Conservation (phyloP, 2,329 filamentous ascomycete genomes). For the Parastagonospora nodorum region DNA sequence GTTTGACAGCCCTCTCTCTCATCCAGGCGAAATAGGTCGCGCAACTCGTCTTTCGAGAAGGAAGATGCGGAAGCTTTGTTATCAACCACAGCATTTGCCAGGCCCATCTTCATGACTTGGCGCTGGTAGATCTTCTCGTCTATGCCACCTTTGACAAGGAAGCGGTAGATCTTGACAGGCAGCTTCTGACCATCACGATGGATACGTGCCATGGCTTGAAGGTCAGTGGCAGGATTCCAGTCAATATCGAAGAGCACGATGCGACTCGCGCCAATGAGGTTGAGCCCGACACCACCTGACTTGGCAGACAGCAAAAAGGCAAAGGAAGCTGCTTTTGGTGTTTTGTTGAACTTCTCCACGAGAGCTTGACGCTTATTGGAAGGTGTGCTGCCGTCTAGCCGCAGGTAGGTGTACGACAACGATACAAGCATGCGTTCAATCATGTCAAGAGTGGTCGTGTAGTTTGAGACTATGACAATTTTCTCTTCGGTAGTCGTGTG, state of each 20-base stretch:
- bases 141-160: conserved; percentile 69
- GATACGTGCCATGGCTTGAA: conserved; percentile 76
- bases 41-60: conserved; percentile 69
- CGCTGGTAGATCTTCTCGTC: conserved; percentile 79
- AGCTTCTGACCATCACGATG: conserved; percentile 73
- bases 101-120: conserved; percentile 71
- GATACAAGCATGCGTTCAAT: conserved; percentile 65
- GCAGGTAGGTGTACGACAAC: conserved; percentile 66
- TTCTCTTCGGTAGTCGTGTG: conserved; percentile 68
- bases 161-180: conserved; percentile 70
- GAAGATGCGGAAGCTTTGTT: conserved; percentile 64
- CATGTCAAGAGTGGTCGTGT: conserved; percentile 72
- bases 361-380: conserved; percentile 67
- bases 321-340: conserved; percentile 61
- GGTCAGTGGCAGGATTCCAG: conserved; percentile 76
- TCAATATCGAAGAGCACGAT: conserved; percentile 75
- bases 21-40: conserved; percentile 70
- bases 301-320: conserved; percentile 76
- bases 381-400: conserved; percentile 71
- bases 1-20: conserved; percentile 67
- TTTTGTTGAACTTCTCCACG: conserved; percentile 72
- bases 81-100: conserved; percentile 74
- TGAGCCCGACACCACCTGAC: conserved; percentile 71
- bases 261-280: conserved; percentile 72
- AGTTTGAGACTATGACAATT: conserved; percentile 76